Base-by-base conservation (phyloP, 2,329 filamentous ascomycete genomes). In the Arthrobotrys musiformis region DNA sequence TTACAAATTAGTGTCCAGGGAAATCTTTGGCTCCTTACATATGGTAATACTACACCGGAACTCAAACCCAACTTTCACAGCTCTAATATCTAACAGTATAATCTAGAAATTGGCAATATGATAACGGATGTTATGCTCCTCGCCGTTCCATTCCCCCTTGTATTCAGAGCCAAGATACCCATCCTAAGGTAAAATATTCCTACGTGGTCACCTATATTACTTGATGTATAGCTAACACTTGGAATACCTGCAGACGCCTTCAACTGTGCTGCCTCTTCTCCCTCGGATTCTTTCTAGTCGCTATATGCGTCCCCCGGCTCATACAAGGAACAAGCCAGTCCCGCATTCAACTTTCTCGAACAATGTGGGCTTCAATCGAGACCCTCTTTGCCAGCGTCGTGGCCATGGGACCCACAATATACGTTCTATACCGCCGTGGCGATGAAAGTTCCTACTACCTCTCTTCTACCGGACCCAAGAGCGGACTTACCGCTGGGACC, bases 341-440 rank as follows among this genome's bases (percentile, higher is more conserved):
- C 17, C 22, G 11, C 2, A 44, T 73, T 50, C 69, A 73, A 33
- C 60, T 73, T 17, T 73, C 69, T 11, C 22, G 69, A 26, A 73
- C 69, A 52, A 66, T 73, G 69, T 73, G 69, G 69, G 69, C 69
- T 11, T 73, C 69, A 0, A 66, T 73, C 37, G 69, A 73, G 60
- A 73, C 69, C 28, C 60, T 73, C 26, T 73, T 73, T 33, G 69
- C 69, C 37, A 73, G 60, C 37, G 42, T 73, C 28, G 69, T 62
- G 5, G 69, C 69, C 40, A 73, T 73, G 69, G 40, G 60, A n/a
- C 69, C 69, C n/a, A 42, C 69, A 4, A 73, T 73, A 66, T 73
- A 73, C 61, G 69, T 73, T 5, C 69, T 73, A 30, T 73, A 73
- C 52, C 69, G 69, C 42, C 69, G 69, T 33, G 69, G 69, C 15